A percentile compares a stretch with the other conserved stretches of the same genome.
phyloP scores from a whole-genome alignment of 306 rosid species.

The Quercus mongolica region DNA sequence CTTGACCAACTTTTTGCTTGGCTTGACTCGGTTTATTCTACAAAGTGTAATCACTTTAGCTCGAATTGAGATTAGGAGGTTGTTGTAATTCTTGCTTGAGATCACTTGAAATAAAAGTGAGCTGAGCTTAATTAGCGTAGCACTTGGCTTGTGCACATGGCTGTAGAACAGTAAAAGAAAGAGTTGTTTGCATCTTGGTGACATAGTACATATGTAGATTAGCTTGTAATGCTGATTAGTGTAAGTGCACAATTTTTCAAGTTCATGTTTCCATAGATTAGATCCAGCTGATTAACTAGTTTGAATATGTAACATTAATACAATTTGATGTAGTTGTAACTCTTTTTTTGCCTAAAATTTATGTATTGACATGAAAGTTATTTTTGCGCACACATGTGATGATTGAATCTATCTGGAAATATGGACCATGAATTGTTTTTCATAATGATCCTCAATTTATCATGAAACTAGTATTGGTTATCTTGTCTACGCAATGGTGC shows the following conservation, averaged over 20 bases:
- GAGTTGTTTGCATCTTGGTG: neutral
- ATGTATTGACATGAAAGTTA: slow-evolving; percentile 6
- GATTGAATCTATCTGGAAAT: neutral
- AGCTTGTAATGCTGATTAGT: too few species aligned
- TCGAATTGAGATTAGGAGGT: neutral
- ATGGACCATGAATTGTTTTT: neutral
- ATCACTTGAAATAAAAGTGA: neutral
- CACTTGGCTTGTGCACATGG: neutral
- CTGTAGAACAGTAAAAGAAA: neutral
- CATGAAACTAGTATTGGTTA: slow-evolving; percentile 3
- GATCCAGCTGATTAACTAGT: slow-evolving; percentile 9
- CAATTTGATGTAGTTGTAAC: slow-evolving; percentile 5
- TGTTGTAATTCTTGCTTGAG: neutral
- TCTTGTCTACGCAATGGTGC: slow-evolving; percentile 1
- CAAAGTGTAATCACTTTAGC: neutral
- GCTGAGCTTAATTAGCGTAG: neutral
- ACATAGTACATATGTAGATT: too few species aligned
- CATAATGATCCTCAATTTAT: slow-evolving; percentile 10
- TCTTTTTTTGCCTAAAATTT: neutral
- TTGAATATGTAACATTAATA: slow-evolving; percentile 9
- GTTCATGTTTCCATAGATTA: neutral
- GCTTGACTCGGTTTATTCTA: neutral
- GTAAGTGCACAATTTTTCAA: too few species aligned
- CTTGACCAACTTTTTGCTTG: neutral
- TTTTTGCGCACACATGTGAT: neutral